Conservation (phyloP, 177 flowering plant species). For the Vitis hybrid region DNA sequence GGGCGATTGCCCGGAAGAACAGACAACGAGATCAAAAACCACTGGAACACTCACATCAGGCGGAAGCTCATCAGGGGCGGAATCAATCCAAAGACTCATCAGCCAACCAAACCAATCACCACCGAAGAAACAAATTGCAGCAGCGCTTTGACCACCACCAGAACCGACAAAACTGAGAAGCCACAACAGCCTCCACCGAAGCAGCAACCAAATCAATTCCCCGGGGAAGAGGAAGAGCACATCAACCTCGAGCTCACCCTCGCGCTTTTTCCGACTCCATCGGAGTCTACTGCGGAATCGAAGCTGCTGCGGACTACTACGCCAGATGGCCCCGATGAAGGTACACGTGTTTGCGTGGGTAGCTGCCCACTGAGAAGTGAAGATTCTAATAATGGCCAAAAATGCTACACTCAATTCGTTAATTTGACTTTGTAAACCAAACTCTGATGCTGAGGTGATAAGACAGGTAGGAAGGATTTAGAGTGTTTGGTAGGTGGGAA, state of each 20-base stretch:
- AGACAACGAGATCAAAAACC: slow-evolving; percentile 56
- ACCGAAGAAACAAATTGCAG: no score
- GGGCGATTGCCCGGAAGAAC: slow-evolving; percentile 58
- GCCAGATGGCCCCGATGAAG: no score
- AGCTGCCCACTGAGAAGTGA: no score
- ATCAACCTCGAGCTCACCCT: slow-evolving; percentile 3
- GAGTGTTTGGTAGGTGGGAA: no score
- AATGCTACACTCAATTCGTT: no score
- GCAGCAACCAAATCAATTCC: slow-evolving; percentile 15
- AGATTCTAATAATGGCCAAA: no score
- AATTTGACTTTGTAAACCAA: no score
- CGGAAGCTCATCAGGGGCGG: slow-evolving; percentile 49
- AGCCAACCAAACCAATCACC: slow-evolving; percentile 6
- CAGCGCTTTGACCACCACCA: slow-evolving; percentile 25
- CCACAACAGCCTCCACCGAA: not conserved
- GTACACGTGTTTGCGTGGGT: no score
- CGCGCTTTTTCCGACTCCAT: slow-evolving; percentile 7
- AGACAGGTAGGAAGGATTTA: no score
- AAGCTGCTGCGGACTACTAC: no score
- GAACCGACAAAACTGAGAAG: slow-evolving; percentile 2
- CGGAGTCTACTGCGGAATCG: not conserved
- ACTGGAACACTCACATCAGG: slow-evolving; percentile 61
- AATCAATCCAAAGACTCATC: slow-evolving; percentile 47
- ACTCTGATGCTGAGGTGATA: no score
- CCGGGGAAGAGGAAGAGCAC: not conserved